Evolutionary conservation across 768 basidiomycete species (phyloP), one percentile per base, ranked within the genome.

Genomic region (Erythrobasidium yunnanense): DNA sequence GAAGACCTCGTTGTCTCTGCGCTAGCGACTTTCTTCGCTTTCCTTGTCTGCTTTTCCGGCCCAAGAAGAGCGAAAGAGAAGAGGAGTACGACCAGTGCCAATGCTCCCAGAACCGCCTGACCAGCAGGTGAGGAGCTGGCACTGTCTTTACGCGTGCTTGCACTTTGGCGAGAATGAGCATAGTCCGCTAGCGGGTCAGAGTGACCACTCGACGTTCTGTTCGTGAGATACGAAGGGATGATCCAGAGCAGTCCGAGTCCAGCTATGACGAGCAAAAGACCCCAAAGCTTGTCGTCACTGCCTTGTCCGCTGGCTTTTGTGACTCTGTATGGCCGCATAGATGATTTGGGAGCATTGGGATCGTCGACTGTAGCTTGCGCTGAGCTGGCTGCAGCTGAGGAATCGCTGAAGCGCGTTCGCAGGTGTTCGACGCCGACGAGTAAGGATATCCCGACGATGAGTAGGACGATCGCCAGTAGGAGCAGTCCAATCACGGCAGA

Each of bases 381-480:
- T 63, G 60, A 22, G 22, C 32, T 51, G 29, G 45, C 47, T 63
- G 49, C 56, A 15, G 54, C 29, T 55, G 27, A 33, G 4, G 30
- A 7, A 33, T 34, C 4, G 17, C 29, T 55, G 34, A 58, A 23
- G 29, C 60, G 49, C 7, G 49, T 51, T 25, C 33, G 46, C 47
- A 63, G 30, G 33, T 63, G 60, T 51, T 51, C 60, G n/a, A 25
- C 45, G 22, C 60, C 60, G 22, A 51, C 60, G 23, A 63, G 46
- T 20, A 63, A 17, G 13, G 49, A 29, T 11, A 30, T 49, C 11
- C 60, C 60, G 11, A 7, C 45, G 60, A 63, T 33, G 49, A 63
- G 46, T 18, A 63, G 60, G 46, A 49, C 22, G 60, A 63, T 30
- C 6, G 60, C 60, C 45, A 63, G 47, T 15, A 63, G 32, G 30